These are phyloP conservation scores for Friedmanniomyces endolithicus DNA, from an alignment of 495 filamentous ascomycete species.

Conservation along the genomic window DNA sequence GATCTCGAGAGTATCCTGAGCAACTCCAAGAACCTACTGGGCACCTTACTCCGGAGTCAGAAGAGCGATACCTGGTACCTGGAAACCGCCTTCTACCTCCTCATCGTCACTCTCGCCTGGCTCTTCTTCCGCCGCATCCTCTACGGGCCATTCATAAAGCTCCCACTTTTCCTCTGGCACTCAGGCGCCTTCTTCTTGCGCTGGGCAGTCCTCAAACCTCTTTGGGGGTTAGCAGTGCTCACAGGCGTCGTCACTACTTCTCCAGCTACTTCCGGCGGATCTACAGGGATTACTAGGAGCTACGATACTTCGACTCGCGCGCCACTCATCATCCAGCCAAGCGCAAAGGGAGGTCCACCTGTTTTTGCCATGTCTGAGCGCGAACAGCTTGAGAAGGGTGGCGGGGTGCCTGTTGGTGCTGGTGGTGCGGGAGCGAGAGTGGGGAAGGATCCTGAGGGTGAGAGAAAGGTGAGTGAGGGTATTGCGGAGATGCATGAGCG, in stretches of 20 bases:
- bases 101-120: constrained; percentile 68
- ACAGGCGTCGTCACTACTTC: constrained; percentile 9
- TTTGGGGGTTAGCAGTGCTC: constrained; percentile 5
- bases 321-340: constrained; percentile 31
- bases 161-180: constrained; percentile 13
- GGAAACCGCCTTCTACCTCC: constrained; percentile 70
- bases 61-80: constrained; percentile 98
- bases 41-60: constrained; percentile 66
- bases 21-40: constrained; percentile 59
- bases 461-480: constrained; percentile 38
- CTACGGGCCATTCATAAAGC: constrained; percentile 56
- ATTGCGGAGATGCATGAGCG: constrained; percentile 45
- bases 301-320: neutral
- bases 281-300: neutral
- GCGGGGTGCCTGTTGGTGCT: constrained; percentile 25
- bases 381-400: constrained; percentile 8
- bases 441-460: constrained; percentile 19
- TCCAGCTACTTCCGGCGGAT: neutral
- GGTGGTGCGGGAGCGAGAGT: constrained; percentile 31
- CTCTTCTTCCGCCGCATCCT: constrained; percentile 69
- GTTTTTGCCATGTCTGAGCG: constrained; percentile 16
- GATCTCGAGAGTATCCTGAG: constrained; percentile 63
- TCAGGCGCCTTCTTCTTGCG: constrained; percentile 58
- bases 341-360: constrained; percentile 30
- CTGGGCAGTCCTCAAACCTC: constrained; percentile 60